Evolutionary conservation across 352 stramenopile species (phyloP), one percentile per base, ranked within the genome.

Genomic region (Phytopythium boreale): DNA sequence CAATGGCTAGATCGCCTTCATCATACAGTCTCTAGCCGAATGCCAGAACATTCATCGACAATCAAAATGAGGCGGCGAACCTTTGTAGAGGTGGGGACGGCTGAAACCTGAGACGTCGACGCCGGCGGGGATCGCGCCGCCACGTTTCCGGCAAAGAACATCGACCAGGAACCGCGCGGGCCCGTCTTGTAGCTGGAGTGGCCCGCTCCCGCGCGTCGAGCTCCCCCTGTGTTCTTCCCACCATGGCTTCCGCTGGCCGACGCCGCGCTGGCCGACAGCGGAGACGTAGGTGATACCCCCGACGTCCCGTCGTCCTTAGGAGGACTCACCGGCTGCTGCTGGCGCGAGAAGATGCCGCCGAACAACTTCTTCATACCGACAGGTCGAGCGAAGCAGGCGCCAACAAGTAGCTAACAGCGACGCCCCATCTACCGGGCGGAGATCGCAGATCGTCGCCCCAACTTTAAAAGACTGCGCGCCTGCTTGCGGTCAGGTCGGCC

Each of bases 361-460:
- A 88, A 63, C 22, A 92, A 70, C 74, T 89, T 92, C 69, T 92
- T 92, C 83, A 92, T 92, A 26, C 22, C 56, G 51, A 27, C 50
- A 52, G 56, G 36, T 20, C 20, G 15, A 29, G 2, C 51, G 20
- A 27, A 53, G n/a, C 22, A 34, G n/a, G 24, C 49, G 24, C 22
- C 3, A 6, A 37, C 26, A 17, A 22, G 24, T 7, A 24, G 12
- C 50, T 39, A 56, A 22, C 26, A 56, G 50, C 26, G 50, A 11
- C 26, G 50, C 29, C 51, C 10, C 44, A 51, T 51, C 0, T 5
- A 51, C 44, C n/a, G 44, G 20, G n/a, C 5, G n/a, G n/a, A 29
- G 34, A 39, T 39, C 34, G 34, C 34, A 14, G 34, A 10, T 24
- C 26, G 49, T 4, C 27, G n/a, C n/a, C n/a, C n/a, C n/a, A n/a